Base-by-base conservation (phyloP, 177 flowering plant species). In the Vitis hybrid region DNA sequence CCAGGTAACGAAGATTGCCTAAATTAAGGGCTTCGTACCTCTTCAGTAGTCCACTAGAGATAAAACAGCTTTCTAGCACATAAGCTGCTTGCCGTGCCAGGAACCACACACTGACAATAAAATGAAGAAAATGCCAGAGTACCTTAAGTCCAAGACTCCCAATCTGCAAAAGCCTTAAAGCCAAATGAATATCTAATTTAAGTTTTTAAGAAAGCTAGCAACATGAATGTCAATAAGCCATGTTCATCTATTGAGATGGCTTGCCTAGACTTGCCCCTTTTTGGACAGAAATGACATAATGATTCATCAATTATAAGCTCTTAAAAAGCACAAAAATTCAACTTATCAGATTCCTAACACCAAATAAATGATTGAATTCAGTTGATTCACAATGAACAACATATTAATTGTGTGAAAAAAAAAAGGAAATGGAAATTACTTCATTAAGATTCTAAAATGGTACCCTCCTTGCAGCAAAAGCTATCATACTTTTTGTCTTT, bases 71-170 rank as follows among this genome's bases (percentile, higher is more conserved):
- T 74, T 88, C 87, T 18, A 90, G 32, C 11, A 54, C 53, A 63
- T 58, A 20, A 61, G 71, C 78, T 71, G 79, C n/a, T 46, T 79
- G 69, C 55, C 70, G 30, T 8, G 66, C 76, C 46, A 84, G 64
- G 78, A 78, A 82, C 83, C 83, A 85, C 10, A 83, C 46, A 69
- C 66, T 79, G 78, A 91, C 66, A 27, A 85, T 49, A 65, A 88
- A 61, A 71, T 95, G 98, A 46, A 91, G 64, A 35, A 84, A 63
- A 71, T 73, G 64, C 98, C 96, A 93, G 58, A 85, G 71, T 2
- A 90, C 21, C 30, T 11, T 73, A 80, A 84, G 82, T 55, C 71
- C 68, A 68, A 79, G 64, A 66, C 78, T 69, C 15, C 80, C 81
- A 52, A 85, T 69, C 89, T 85, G 85, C 84, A 81, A 9, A 58